Conservation (phyloP, 2,329 filamentous ascomycete species). For the Calonectria pseudoreteaudii region DNA sequence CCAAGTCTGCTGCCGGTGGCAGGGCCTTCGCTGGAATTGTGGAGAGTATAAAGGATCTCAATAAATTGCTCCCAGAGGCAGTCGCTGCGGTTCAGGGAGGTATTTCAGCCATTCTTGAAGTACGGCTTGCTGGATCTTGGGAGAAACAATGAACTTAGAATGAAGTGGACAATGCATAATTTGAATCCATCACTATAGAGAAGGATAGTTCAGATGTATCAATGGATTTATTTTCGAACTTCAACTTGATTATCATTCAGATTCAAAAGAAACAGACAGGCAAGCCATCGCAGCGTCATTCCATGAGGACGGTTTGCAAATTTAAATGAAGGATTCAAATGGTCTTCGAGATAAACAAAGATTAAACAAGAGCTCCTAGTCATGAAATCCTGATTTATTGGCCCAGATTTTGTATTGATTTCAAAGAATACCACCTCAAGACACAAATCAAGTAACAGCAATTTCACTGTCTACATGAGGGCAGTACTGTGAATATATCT, state of each 20-base stretch:
- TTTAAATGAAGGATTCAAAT: neutral
- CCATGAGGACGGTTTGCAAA: too few relatives aligned
- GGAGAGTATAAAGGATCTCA: neutral
- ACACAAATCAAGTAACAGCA: neutral
- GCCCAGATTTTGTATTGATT: neutral
- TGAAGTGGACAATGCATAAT: neutral
- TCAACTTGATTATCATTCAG: neutral
- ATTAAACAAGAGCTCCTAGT: too few relatives aligned
- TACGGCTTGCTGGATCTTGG: constrained; percentile 4
- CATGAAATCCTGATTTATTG: neutral
- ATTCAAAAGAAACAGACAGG: neutral
- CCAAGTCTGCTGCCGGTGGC: constrained; percentile 66
- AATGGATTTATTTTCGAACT: neutral
- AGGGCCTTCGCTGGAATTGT: constrained; percentile 3
- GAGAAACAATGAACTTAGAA: neutral
- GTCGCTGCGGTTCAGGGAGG: neutral
- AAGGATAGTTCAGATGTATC: neutral
- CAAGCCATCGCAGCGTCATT: too few relatives aligned
- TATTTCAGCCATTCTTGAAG: constrained; percentile 1
- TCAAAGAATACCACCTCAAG: neutral
- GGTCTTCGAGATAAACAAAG: neutral
- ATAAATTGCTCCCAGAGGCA: neutral
- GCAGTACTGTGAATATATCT: too few relatives aligned
- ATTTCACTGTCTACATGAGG: too few relatives aligned
- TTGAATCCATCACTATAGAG: neutral